These are phyloP conservation scores for Bertia moriformis DNA, from an alignment of 2,329 filamentous ascomycete genomes.

Conservation along the genomic window DNA sequence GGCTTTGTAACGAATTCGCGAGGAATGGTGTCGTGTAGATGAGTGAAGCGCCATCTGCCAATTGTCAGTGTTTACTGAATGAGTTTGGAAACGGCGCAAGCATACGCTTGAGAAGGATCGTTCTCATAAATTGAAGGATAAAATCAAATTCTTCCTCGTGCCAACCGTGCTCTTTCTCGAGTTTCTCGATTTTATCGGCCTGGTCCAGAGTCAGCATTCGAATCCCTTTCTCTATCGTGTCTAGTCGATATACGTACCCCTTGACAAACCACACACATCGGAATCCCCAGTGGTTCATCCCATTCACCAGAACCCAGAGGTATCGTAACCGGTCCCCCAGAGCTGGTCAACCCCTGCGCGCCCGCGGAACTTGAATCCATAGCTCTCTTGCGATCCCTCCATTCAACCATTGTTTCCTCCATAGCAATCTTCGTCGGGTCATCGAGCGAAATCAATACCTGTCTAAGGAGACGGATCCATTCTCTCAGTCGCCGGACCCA, in stretches of 20 bases:
- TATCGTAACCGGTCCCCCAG: slow-evolving; percentile 50
- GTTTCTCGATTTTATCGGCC: slow-evolving; percentile 76
- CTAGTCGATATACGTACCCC: slow-evolving; percentile 42
- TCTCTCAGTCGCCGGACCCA: slow-evolving; percentile 81
- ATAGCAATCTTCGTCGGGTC: slow-evolving; percentile 67
- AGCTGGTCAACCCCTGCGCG: slow-evolving; percentile 39
- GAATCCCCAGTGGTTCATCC: slow-evolving; percentile 77
- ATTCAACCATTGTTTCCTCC: slow-evolving; percentile 70
- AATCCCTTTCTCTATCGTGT: background rate
- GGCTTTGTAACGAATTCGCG: slow-evolving; percentile 60
- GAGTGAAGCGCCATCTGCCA: slow-evolving; percentile 63
- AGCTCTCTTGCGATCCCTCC: slow-evolving; percentile 62
- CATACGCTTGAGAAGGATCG: slow-evolving; percentile 73
- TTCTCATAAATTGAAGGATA: slow-evolving; percentile 82
- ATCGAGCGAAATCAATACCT: slow-evolving; percentile 60
- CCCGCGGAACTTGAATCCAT: slow-evolving; percentile 49
- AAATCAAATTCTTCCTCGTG: slow-evolving; percentile 95
- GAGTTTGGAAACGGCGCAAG: slow-evolving; percentile 6
- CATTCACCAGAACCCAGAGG: slow-evolving; percentile 81
- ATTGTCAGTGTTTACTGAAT: slow-evolving; percentile 7
- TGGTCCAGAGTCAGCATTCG: slow-evolving; percentile 15
- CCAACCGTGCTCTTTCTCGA: slow-evolving; percentile 85
- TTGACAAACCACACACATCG: slow-evolving; percentile 88
- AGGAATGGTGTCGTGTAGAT: slow-evolving; percentile 71
- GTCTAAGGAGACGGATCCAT: slow-evolving; percentile 75